A percentile compares a stretch with the other conserved stretches of the same genome.
Evolutionary conservation across 1,139 yeast species (phyloP).

Genomic region (Candida tetrigidarum): DNA sequence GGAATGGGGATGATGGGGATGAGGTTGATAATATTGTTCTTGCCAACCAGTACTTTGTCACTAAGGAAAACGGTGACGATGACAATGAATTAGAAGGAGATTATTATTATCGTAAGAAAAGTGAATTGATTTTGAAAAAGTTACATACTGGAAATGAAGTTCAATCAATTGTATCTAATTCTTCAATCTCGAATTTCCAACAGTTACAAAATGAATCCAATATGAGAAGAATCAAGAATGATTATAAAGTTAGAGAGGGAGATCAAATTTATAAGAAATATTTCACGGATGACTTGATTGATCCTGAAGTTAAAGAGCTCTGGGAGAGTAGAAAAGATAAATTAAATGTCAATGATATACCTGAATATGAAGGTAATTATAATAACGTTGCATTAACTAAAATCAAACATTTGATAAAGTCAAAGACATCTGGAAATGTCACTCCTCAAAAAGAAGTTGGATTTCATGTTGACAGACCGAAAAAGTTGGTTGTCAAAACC

Average conservation of each 20-base stretch:
- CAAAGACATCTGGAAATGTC: conserved; percentile 6
- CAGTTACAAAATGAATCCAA: conserved; percentile 27
- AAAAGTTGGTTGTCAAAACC: conserved; percentile 36
- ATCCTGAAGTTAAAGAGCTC: conserved; percentile 53
- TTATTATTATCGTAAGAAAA: conserved; percentile 18
- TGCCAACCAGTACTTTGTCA: no score
- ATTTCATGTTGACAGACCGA: conserved; percentile 50
- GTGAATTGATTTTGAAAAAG: conserved; percentile 16
- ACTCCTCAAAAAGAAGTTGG: conserved; percentile 22
- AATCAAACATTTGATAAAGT: conserved; percentile 1
- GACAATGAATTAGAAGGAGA: conserved; percentile 15
- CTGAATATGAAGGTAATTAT: neutral
- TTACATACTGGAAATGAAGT: conserved; percentile 2
- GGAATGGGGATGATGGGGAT: neutral
- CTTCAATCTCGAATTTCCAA: conserved; percentile 21
- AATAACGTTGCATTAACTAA: neutral
- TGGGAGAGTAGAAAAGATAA: conserved; percentile 48
- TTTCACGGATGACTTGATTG: conserved; percentile 44
- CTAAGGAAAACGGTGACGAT: no score
- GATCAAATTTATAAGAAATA: conserved; percentile 49
- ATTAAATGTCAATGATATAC: neutral
- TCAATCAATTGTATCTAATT: neutral
- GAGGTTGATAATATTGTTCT: no score
- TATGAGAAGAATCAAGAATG: conserved; percentile 30
- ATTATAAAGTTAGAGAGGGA: conserved; percentile 54